Evolutionary conservation across 768 basidiomycete genomes (phyloP).

Genomic region (Sutorius australiensis): DNA sequence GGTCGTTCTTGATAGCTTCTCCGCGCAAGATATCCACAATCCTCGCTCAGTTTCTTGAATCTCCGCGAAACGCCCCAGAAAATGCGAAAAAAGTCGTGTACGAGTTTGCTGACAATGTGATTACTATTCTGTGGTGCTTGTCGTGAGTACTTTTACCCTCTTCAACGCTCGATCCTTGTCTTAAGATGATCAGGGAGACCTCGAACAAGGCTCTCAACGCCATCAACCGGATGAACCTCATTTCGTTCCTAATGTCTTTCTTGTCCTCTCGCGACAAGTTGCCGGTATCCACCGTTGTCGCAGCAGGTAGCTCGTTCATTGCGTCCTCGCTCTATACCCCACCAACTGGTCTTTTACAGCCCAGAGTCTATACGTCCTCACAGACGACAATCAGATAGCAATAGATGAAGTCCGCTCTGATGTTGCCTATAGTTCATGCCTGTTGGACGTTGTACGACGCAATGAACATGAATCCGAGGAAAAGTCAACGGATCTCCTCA

Average conservation of each 20-base stretch:
- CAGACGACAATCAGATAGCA: conserved; percentile 83
- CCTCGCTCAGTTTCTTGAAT: conserved; percentile 61
- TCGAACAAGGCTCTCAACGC: conserved; percentile 81
- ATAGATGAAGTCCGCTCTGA: conserved; percentile 61
- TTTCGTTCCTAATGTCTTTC: conserved; percentile 90
- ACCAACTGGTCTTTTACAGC: conserved; percentile 41
- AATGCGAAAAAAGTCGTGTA: conserved; percentile 74
- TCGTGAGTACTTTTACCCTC: conserved; percentile 60
- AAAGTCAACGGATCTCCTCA: conserved; percentile 40
- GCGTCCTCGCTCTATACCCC: not conserved
- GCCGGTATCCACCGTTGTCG: conserved; percentile 65
- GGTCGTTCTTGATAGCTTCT: not conserved
- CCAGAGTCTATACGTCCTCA: conserved; percentile 89
- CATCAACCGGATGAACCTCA: conserved; percentile 74
- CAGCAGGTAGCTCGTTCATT: conserved; percentile 59
- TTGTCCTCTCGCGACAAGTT: conserved; percentile 65
- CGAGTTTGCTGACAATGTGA: conserved; percentile 87
- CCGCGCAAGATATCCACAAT: conserved; percentile 63
- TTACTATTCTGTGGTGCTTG: conserved; percentile 91
- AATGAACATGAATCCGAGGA: conserved; percentile 29
- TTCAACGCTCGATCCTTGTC: conserved; percentile 3
- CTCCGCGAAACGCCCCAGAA: conserved; percentile 61
- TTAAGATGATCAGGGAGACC: conserved; percentile 61
- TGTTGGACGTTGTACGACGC: conserved; percentile 57
- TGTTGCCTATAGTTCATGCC: conserved; percentile 57